phyloP scores from a whole-genome alignment of 108 stramenopile genomes.

The Cyclotella kingstonii region DNA sequence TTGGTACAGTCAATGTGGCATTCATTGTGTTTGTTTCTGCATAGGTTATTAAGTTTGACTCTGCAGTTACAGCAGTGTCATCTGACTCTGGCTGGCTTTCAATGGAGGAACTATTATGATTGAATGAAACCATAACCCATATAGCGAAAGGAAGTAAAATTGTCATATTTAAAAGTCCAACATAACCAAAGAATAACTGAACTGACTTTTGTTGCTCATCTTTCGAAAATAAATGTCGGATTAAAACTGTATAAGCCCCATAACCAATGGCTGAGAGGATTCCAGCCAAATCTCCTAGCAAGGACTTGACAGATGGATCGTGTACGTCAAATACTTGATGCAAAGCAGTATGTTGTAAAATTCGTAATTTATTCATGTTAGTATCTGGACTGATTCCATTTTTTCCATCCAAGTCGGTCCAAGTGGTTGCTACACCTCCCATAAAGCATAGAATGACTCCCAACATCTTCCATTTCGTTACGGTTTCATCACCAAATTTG shows the following conservation, averaged over 20 bases:
- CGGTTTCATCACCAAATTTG: slow-evolving; percentile 58
- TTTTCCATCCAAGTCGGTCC: slow-evolving; percentile 40
- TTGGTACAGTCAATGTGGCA: slow-evolving; percentile 46
- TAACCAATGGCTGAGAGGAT: slow-evolving; percentile 79
- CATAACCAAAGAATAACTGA: slow-evolving; percentile 91
- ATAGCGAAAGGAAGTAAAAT: slow-evolving; percentile 62
- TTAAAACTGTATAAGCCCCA: slow-evolving; percentile 78
- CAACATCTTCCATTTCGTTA: slow-evolving; percentile 50
- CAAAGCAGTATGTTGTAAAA: slow-evolving; percentile 5
- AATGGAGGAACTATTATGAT: slow-evolving; percentile 21
- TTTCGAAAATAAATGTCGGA: slow-evolving; percentile 66
- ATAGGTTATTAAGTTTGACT: slow-evolving; percentile 1
- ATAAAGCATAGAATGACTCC: slow-evolving; percentile 71
- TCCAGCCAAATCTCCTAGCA: slow-evolving; percentile 73
- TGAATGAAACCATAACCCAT: slow-evolving; percentile 37
- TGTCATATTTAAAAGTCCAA: slow-evolving; percentile 80
- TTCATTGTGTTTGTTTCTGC: background rate
- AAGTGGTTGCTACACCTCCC: slow-evolving; percentile 65
- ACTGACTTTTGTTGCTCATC: slow-evolving; percentile 82
- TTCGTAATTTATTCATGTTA: background rate
- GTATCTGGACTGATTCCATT: no score
- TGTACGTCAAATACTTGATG: slow-evolving; percentile 5
- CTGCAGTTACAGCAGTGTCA: background rate
- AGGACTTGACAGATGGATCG: slow-evolving; percentile 2
- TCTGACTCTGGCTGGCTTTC: slow-evolving; percentile 1